phyloP scores from a whole-genome alignment of 371 early-diverging fungal genomes.

The Syncephalastrum sp. region DNA sequence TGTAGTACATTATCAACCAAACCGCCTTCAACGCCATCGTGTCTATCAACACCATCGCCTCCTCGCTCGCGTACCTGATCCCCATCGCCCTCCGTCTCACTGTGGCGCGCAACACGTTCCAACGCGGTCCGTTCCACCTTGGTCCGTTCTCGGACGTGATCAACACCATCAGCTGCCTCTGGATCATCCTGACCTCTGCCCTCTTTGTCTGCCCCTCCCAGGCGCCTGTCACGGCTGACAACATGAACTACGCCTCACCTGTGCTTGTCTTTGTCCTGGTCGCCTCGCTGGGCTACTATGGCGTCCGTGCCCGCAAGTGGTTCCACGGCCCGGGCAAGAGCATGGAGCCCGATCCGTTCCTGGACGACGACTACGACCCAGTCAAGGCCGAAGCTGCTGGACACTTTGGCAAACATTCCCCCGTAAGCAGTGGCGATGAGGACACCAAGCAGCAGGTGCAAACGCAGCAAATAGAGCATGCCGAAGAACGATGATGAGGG shows the following conservation, averaged over 20 bases:
- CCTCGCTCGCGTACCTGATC: slow-evolving; percentile 68
- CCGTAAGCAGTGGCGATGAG: too few relatives aligned
- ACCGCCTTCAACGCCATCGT: slow-evolving; percentile 65
- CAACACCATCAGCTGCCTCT: slow-evolving; percentile 48
- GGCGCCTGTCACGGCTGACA: slow-evolving; percentile 54
- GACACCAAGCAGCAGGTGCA: too few relatives aligned
- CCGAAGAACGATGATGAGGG: too few relatives aligned
- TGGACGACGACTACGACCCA: slow-evolving; percentile 10
- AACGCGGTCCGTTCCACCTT: slow-evolving; percentile 53
- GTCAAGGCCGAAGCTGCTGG: background rate
- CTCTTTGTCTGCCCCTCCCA: slow-evolving; percentile 63
- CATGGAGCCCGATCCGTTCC: slow-evolving; percentile 25
- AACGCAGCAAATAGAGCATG: too few relatives aligned
- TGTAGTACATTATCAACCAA: slow-evolving; percentile 49
- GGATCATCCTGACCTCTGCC: slow-evolving; percentile 59
- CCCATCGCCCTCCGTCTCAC: slow-evolving; percentile 56
- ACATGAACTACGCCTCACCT: slow-evolving; percentile 46
- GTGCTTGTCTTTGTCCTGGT: slow-evolving; percentile 32
- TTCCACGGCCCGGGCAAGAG: slow-evolving; percentile 50
- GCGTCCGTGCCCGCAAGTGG: slow-evolving; percentile 51
- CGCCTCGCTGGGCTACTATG: slow-evolving; percentile 37
- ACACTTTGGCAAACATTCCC: too few relatives aligned
- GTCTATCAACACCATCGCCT: slow-evolving; percentile 67
- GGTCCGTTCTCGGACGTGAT: slow-evolving; percentile 55
- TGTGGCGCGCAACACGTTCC: slow-evolving; percentile 42